These are phyloP conservation scores for Plicaturopsis crispa DNA, from an alignment of 768 basidiomycete species.

Conservation along the genomic window DNA sequence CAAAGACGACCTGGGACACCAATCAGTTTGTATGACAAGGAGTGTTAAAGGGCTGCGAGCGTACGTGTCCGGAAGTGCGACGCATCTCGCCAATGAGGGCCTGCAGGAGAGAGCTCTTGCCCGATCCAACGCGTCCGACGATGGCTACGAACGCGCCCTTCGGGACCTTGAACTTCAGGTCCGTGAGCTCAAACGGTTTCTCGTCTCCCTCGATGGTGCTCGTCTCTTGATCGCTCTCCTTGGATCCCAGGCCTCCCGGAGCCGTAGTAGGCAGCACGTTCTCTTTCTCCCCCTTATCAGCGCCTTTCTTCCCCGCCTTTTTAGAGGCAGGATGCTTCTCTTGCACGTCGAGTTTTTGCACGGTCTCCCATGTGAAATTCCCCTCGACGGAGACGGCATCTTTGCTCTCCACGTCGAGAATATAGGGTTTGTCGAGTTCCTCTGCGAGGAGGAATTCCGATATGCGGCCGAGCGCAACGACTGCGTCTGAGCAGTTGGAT, in stretches of 20 bases:
- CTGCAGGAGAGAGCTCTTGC: constrained; percentile 59
- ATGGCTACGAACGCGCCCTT: constrained; percentile 61
- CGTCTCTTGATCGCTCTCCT: not conserved
- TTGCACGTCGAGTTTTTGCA: constrained; percentile 9
- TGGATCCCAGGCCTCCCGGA: not conserved
- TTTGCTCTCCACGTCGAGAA: constrained; percentile 29
- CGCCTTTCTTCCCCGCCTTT: constrained; percentile 11
- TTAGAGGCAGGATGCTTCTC: not conserved
- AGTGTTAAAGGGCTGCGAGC: constrained; percentile 1
- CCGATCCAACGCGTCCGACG: constrained; percentile 70
- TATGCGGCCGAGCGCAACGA: constrained; percentile 8
- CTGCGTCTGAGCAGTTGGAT: constrained; percentile 36
- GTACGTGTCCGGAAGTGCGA: constrained; percentile 45
- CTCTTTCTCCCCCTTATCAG: no score
- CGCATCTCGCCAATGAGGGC: constrained; percentile 65
- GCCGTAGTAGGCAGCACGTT: not conserved
- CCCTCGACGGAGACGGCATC: constrained; percentile 40
- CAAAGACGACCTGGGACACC: constrained; percentile 34
- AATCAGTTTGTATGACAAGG: not conserved
- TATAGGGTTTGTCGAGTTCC: constrained; percentile 11
- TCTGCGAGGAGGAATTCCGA: not conserved
- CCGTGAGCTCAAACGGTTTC: constrained; percentile 42
- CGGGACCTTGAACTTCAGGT: constrained; percentile 37
- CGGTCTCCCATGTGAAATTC: constrained; percentile 44
- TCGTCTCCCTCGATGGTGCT: constrained; percentile 22